These are phyloP conservation scores for Stagonosporopsis rhizophila DNA, from an alignment of 2,329 filamentous ascomycete genomes.

Conservation along the genomic window DNA sequence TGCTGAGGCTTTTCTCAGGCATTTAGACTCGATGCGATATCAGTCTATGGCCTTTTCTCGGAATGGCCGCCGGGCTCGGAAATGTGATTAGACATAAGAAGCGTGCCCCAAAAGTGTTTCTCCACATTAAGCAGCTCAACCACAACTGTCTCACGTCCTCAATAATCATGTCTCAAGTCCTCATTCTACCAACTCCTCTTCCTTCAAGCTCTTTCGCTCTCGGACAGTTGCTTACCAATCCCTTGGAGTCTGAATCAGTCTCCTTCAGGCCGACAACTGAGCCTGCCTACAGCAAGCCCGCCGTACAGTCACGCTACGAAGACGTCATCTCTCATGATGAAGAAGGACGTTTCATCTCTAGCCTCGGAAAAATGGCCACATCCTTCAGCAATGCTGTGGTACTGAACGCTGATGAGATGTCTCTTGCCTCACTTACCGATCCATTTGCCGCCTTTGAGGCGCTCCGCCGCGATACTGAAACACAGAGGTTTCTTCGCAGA, in stretches of 20 bases:
- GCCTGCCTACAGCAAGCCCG: constrained; percentile 15
- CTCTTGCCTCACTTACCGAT: constrained; percentile 21
- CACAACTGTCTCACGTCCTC: background rate
- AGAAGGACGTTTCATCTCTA: constrained; percentile 27
- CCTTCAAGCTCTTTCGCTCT: constrained; percentile 29
- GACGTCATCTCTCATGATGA: constrained; percentile 30
- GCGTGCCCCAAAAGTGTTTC: background rate
- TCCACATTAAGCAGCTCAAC: constrained; percentile 2
- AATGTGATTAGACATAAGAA: constrained; percentile 3
- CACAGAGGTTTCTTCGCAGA: constrained; percentile 32
- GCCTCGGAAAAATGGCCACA: constrained; percentile 5
- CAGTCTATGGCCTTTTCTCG: constrained; percentile 5
- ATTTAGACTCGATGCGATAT: constrained; percentile 10
- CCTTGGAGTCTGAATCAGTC: constrained; percentile 23
- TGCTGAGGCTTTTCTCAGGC: constrained; percentile 4
- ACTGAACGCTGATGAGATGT: constrained; percentile 31
- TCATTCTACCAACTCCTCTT: constrained; percentile 36
- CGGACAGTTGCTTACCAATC: constrained; percentile 41
- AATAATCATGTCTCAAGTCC: constrained; percentile 30
- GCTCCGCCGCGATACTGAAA: constrained; percentile 28
- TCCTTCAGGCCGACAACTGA: constrained; percentile 24
- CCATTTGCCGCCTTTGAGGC: constrained; percentile 32
- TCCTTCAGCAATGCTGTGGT: constrained; percentile 21
- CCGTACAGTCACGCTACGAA: constrained; percentile 22
- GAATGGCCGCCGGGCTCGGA: constrained; percentile 6